Evolutionary conservation across 148 eudicot species (phyloP), one percentile per base, ranked within the genome.

Genomic region (Camellia sinensis): DNA sequence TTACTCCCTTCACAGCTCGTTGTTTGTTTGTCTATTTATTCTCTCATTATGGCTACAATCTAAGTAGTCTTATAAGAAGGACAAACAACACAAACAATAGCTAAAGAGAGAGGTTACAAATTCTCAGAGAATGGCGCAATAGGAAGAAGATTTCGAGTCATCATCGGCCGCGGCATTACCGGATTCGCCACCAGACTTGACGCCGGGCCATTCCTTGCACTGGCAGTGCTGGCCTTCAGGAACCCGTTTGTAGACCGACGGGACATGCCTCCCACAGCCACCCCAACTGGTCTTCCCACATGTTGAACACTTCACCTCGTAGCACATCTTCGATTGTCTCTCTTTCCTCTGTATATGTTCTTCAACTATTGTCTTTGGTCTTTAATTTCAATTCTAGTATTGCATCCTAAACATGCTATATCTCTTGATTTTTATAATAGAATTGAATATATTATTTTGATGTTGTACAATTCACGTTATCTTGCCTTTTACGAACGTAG

Each of bases 121-220:
- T 40, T 3, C 13, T 69, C 45, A 79, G 77, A 80, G 82, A 11
- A 80, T 64, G 2, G 57, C 64, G 46, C 82, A 80, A 46, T 7
- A 14, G 22, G 72, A 72, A 41, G 70, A 67, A 29, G 74, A 11
- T 64, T 50, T 13, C 3, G 80, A 40, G 40, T 41, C 78, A 14
- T 10, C 72, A 41, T 29, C 75, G 73, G 10, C 41, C 13, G 41
- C 22, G 18, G 73, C 14, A 43, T 18, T 73, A 40, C 73, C 82
- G 54, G 78, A 2, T 9, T 2, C 6, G 6, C 40, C 76, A 22
- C 71, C 76, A 52, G 85, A 4, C 21, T 81, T 75, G 60, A 86
- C 87, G 6, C 88, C 90, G 22, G 90, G 88, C 90, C 90, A 88
- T 1, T 43, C 80, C 75, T 88, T 88, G 81, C 90, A 88, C 45